Conservation (phyloP, 768 basidiomycete species). For the Rhodosporidiobolus sp. region DNA sequence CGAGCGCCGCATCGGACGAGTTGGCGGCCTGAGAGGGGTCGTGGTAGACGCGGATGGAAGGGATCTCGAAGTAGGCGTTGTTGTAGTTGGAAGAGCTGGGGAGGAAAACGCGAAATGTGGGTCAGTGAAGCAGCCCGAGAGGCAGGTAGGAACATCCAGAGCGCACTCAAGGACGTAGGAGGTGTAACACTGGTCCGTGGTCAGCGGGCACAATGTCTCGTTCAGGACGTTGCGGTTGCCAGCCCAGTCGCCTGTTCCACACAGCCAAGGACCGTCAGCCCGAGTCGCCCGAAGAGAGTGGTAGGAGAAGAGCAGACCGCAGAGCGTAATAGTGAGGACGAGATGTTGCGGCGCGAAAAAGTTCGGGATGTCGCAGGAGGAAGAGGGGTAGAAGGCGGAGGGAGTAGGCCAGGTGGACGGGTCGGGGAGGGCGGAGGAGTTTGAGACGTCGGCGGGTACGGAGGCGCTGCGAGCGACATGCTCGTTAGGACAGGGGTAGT, state of each 20-base stretch:
- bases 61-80: conserved; percentile 70
- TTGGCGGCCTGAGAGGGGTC: conserved; percentile 5
- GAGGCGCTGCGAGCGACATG: neutral
- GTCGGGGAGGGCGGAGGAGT: conserved; percentile 55
- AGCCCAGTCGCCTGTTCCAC: conserved; percentile 28
- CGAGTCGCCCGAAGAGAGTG: neutral
- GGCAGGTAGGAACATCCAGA: neutral
- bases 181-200: conserved; percentile 53
- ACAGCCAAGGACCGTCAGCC: too few species aligned
- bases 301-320: conserved; percentile 20
- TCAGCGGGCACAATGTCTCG: conserved; percentile 55
- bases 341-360: conserved; percentile 48
- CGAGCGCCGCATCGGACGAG: neutral
- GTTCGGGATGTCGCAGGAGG: conserved; percentile 44
- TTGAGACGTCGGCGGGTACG: conserved; percentile 43
- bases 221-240: conserved; percentile 54
- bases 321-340: conserved; percentile 39
- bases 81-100: conserved; percentile 57
- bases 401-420: conserved; percentile 56
- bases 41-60: conserved; percentile 59
- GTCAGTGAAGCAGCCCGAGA: neutral
- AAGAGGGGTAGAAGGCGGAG: conserved; percentile 59
- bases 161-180: conserved; percentile 62
- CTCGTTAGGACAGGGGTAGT: too few species aligned
- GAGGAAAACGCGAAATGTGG: neutral